These are phyloP conservation scores for Favolaschia claudopus DNA, from an alignment of 768 basidiomycete species.

Conservation along the genomic window DNA sequence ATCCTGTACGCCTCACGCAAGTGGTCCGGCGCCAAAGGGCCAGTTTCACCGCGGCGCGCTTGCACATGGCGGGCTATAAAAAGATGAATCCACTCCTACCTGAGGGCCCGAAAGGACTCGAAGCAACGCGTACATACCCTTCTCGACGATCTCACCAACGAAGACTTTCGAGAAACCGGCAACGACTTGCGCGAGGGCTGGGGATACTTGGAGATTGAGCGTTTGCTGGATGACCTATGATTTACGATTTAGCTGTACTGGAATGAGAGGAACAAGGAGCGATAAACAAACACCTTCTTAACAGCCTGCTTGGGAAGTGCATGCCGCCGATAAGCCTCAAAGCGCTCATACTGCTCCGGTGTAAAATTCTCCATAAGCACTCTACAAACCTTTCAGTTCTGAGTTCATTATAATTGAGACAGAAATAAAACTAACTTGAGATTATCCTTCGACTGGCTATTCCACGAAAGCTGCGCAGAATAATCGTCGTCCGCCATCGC, in stretches of 20 bases:
- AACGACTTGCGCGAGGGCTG: constrained; percentile 87
- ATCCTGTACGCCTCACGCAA: constrained; percentile 87
- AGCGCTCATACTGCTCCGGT: constrained; percentile 84
- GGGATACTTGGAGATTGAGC: constrained; percentile 81
- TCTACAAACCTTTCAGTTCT: constrained; percentile 45
- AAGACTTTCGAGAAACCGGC: constrained; percentile 93
- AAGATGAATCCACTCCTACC: too few species aligned
- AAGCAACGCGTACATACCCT: constrained; percentile 58
- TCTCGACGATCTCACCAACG: constrained; percentile 91
- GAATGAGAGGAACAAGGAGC: not conserved
- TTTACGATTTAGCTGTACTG: not conserved
- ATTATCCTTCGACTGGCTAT: constrained; percentile 89
- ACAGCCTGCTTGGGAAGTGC: constrained; percentile 86
- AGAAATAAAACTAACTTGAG: constrained; percentile 61
- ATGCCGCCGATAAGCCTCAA: constrained; percentile 87
- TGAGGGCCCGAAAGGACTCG: not conserved
- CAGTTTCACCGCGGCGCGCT: constrained; percentile 71
- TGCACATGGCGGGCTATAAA: constrained; percentile 78
- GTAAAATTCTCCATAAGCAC: constrained; percentile 91
- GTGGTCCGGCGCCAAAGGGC: constrained; percentile 88
- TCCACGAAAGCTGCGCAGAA: constrained; percentile 82
- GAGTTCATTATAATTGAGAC: not conserved
- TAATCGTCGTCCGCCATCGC: constrained; percentile 93
- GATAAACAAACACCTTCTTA: constrained; percentile 61
- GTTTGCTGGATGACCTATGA: constrained; percentile 83